phyloP scores from a whole-genome alignment of 1,284 basidiomycete genomes.

The Ganoderma boninense region DNA sequence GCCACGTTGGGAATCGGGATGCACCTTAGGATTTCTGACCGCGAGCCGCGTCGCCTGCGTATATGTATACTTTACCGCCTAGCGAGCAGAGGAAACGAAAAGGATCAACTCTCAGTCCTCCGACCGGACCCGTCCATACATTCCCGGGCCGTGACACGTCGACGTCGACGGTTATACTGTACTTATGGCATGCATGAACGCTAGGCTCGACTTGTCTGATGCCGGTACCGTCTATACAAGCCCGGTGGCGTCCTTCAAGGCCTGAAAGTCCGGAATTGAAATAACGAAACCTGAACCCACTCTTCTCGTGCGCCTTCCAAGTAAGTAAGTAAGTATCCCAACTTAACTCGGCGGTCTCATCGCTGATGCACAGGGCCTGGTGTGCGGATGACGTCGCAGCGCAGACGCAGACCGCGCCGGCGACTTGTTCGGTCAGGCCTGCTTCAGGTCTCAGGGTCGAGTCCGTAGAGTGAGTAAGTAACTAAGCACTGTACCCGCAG shows the following conservation, averaged over 20 bases:
- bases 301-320: not conserved
- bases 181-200: not conserved
- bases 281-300: not conserved
- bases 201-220: not conserved
- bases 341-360: not conserved
- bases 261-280: too few relatives aligned
- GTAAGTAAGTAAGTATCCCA: not conserved
- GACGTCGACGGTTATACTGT: not conserved
- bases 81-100: not conserved
- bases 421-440: not conserved
- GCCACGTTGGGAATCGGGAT: not conserved
- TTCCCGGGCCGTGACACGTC: not conserved
- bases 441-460: too few relatives aligned
- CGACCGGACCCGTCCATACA: not conserved
- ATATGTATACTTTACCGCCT: too few relatives aligned
- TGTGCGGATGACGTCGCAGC: not conserved
- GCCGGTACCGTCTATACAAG: not conserved
- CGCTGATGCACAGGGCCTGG: not conserved
- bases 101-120: not conserved
- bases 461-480: too few relatives aligned
- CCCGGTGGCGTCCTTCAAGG: not conserved
- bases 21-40: not conserved
- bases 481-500: too few relatives aligned
- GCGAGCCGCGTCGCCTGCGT: not conserved
- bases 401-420: not conserved